Conservation (phyloP, 768 basidiomycete species). For the Tricholoma bakamatsutake region DNA sequence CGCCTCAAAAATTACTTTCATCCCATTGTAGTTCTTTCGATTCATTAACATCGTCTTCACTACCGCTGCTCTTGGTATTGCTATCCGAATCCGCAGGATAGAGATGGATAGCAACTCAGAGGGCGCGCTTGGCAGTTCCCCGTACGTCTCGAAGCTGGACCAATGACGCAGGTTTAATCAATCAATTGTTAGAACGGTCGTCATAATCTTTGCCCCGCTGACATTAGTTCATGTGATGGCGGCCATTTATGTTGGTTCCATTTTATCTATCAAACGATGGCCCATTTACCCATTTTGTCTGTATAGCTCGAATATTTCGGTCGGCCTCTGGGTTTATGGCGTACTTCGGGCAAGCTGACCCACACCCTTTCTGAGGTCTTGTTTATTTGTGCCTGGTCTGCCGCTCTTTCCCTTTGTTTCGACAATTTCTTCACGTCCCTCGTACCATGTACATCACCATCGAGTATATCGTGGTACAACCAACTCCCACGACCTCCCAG, state of each 20-base stretch:
- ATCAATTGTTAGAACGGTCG: constrained; percentile 48
- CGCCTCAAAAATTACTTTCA: background rate
- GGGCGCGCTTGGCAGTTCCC: constrained; percentile 79
- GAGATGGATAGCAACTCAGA: constrained; percentile 46
- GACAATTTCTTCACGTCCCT: constrained; percentile 90
- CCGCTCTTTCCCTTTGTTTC: constrained; percentile 80
- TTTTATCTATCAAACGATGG: background rate
- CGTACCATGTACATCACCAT: constrained; percentile 64
- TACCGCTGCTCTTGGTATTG: constrained; percentile 70
- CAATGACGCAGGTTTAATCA: background rate
- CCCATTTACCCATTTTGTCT: constrained; percentile 3
- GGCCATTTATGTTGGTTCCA: constrained; percentile 69
- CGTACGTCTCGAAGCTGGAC: constrained; percentile 41
- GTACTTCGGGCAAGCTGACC: constrained; percentile 78
- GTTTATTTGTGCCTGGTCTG: constrained; percentile 93
- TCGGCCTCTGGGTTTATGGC: constrained; percentile 88
- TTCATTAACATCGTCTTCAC: constrained; percentile 82
- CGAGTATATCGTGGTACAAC: constrained; percentile 69
- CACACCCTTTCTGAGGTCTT: constrained; percentile 85
- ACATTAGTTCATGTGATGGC: constrained; percentile 82
- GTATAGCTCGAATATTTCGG: constrained; percentile 87
- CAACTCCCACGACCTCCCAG: constrained; percentile 49
- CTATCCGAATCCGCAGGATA: constrained; percentile 61
- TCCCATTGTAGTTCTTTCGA: constrained; percentile 60
- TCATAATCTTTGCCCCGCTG: constrained; percentile 81